Evolutionary conservation across 805 yeast genomes (phyloP).

Genomic region (Yamadazyma endophytica): DNA sequence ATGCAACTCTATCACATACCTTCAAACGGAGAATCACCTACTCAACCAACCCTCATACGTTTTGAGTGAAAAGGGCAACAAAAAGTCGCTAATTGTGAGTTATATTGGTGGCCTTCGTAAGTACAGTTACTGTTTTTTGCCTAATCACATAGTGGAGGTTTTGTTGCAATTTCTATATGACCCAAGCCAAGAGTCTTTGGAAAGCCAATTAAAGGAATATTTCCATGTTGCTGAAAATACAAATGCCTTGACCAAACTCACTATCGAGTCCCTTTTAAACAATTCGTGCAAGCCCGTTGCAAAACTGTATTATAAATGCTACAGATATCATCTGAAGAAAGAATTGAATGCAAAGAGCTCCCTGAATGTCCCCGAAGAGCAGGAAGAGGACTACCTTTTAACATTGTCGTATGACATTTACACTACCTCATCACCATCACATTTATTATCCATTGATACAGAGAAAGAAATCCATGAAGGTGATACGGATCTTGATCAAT

Average conservation of each 20-base stretch:
- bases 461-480: constrained; percentile 9
- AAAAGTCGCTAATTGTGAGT: constrained; percentile 28
- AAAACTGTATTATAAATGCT: constrained; percentile 23
- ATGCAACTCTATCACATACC: constrained; percentile 19
- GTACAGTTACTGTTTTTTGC: constrained; percentile 33
- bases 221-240: constrained; percentile 12
- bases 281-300: constrained; percentile 24
- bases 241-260: constrained; percentile 21
- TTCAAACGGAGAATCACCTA: constrained; percentile 15
- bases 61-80: constrained; percentile 21
- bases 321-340: constrained; percentile 27
- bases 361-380: too few species aligned
- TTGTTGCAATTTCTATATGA: constrained; percentile 20
- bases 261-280: constrained; percentile 26
- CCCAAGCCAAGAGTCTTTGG: constrained; percentile 9
- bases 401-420: constrained; percentile 27
- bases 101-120: constrained; percentile 40
- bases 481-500: constrained; percentile 19
- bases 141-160: constrained; percentile 22
- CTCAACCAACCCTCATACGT: constrained; percentile 26
- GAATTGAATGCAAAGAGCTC: too few species aligned
- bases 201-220: constrained; percentile 13
- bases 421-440: constrained; percentile 21
- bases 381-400: constrained; percentile 30
- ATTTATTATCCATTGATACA: constrained; percentile 1